Evolutionary conservation across 2,329 filamentous ascomycete genomes (phyloP).

Genomic region (Proliferodiscus dingleyae): DNA sequence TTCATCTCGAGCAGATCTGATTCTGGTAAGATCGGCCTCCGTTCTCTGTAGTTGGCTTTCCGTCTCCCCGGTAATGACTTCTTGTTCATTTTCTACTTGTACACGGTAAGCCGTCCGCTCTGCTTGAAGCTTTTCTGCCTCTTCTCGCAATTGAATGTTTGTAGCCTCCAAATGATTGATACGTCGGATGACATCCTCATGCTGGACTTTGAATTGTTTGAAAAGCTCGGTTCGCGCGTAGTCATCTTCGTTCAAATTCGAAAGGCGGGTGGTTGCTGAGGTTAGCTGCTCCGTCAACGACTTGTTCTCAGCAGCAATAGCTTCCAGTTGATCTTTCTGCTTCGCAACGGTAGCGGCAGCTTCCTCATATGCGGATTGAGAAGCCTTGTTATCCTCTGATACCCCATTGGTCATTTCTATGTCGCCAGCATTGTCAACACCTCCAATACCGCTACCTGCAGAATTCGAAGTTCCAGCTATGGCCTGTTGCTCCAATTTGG

Average conservation of each 20-base stretch:
- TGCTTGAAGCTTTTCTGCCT: constrained; percentile 77
- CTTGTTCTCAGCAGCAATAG: constrained; percentile 72
- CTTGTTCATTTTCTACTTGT: constrained; percentile 76
- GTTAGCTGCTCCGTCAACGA: constrained; percentile 73
- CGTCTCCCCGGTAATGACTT: constrained; percentile 66
- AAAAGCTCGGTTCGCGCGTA: constrained; percentile 90
- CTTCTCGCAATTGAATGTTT: constrained; percentile 78
- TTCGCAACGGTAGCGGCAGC: constrained; percentile 70
- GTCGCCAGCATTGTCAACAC: constrained; percentile 39
- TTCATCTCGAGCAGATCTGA: constrained; percentile 81
- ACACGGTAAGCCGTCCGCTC: constrained; percentile 79
- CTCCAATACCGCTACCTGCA: constrained; percentile 36
- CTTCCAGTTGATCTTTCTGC: constrained; percentile 83
- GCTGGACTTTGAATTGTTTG: constrained; percentile 83
- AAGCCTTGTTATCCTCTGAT: constrained; percentile 55
- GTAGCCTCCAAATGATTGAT: constrained; percentile 88
- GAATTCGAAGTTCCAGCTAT: constrained; percentile 56
- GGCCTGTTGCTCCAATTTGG: constrained; percentile 87
- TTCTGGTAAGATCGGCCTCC: constrained; percentile 80
- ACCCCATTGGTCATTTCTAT: constrained; percentile 43
- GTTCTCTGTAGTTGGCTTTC: constrained; percentile 76
- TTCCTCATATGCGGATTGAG: constrained; percentile 74
- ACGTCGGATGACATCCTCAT: constrained; percentile 87
- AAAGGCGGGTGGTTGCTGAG: constrained; percentile 60
- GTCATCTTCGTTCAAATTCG: constrained; percentile 82